Percentiles rank a stretch among this genome's conserved stretches.
phyloP scores from a whole-genome alignment of 2,329 filamentous ascomycete genomes.

The Botryotinia narcissicola region DNA sequence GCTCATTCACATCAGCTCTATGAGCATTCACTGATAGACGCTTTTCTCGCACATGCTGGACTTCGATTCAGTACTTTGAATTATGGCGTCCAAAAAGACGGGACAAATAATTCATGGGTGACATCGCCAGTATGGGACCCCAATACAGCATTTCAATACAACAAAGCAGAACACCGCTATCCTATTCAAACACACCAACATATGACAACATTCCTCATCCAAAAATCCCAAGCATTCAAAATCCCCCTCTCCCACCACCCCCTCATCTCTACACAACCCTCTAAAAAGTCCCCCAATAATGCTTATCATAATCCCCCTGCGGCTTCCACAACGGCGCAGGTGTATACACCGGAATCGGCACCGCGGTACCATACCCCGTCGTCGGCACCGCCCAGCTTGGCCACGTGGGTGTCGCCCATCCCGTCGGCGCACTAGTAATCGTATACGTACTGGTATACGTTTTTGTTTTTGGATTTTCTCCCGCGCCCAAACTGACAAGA shows the following conservation, averaged over 20 bases:
- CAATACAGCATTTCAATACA: neutral
- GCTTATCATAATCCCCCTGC: slow-evolving; percentile 13
- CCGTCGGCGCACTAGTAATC: slow-evolving; percentile 36
- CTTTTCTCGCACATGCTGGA: neutral
- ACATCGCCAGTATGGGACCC: neutral
- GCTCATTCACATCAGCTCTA: neutral
- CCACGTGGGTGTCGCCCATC: slow-evolving; percentile 28
- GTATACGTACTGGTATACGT: slow-evolving; percentile 38
- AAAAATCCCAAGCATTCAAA: neutral
- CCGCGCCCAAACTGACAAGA: slow-evolving; percentile 18
- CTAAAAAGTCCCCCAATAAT: slow-evolving; percentile 20
- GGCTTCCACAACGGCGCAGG: slow-evolving; percentile 39
- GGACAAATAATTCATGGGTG: neutral
- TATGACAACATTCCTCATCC: neutral
- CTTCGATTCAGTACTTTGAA: neutral
- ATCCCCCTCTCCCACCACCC: neutral
- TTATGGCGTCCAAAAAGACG: too few species aligned
- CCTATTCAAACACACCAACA: neutral
- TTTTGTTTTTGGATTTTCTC: slow-evolving; percentile 20
- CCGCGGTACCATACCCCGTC: slow-evolving; percentile 22
- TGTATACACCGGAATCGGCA: slow-evolving; percentile 34
- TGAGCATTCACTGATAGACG: neutral
- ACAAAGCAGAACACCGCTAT: neutral
- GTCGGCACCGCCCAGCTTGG: slow-evolving; percentile 3
- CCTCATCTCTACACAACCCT: neutral